Conservation (phyloP, 1,284 basidiomycete genomes). For the Boletus sp. region DNA sequence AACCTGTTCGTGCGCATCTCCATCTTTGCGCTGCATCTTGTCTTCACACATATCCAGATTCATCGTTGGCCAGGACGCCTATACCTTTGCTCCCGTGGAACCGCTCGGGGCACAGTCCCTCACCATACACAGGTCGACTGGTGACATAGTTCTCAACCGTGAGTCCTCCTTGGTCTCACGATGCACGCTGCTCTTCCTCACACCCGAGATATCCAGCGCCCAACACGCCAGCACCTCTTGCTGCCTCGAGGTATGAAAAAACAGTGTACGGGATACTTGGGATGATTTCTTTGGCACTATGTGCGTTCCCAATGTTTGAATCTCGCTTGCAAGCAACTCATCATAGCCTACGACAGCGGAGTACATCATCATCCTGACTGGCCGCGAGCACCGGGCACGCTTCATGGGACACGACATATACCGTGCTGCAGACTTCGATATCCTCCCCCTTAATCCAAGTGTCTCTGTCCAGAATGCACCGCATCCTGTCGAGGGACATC, state of each 20-base stretch:
- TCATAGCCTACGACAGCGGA: slow-evolving; percentile 60
- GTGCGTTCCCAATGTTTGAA: slow-evolving; percentile 47
- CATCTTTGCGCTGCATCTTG: neutral
- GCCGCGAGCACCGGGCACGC: slow-evolving; percentile 75
- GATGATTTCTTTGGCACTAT: slow-evolving; percentile 80
- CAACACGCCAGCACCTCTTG: slow-evolving; percentile 50
- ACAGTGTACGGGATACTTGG: slow-evolving; percentile 84
- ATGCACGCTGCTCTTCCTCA: slow-evolving; percentile 1
- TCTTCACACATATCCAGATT: slow-evolving; percentile 45
- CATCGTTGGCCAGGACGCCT: slow-evolving; percentile 66
- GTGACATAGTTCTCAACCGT: slow-evolving; percentile 72
- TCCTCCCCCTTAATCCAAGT: slow-evolving; percentile 79
- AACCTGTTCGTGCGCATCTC: slow-evolving; percentile 50
- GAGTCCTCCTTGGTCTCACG: slow-evolving; percentile 25
- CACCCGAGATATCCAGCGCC: slow-evolving; percentile 42
- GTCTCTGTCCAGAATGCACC: slow-evolving; percentile 64
- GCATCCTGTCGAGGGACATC: slow-evolving; percentile 85
- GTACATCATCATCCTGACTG: slow-evolving; percentile 89
- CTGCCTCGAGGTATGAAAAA: slow-evolving; percentile 57
- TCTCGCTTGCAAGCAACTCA: neutral
- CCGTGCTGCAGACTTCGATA: slow-evolving; percentile 88
- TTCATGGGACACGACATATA: slow-evolving; percentile 87
- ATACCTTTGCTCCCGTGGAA: slow-evolving; percentile 71
- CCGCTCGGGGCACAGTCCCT: slow-evolving; percentile 61
- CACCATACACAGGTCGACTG: slow-evolving; percentile 67